Evolutionary conservation across 345 rosid species (phyloP).

Genomic region (Salix purpurea): DNA sequence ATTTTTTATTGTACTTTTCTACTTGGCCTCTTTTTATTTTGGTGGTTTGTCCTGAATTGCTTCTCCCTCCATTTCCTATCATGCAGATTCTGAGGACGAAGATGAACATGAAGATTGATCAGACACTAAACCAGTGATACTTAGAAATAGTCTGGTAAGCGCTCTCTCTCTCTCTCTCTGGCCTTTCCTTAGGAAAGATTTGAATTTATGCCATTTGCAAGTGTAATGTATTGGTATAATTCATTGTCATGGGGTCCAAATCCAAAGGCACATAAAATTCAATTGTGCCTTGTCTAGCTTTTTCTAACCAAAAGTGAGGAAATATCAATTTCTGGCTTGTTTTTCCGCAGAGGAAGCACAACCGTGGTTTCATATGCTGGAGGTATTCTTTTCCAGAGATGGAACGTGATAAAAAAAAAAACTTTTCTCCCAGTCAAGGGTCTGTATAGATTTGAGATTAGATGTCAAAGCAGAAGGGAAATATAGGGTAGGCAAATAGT

Average conservation of each 20-base stretch:
- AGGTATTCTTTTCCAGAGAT: neutral
- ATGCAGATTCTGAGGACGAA: constrained; percentile 47
- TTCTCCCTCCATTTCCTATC: neutral
- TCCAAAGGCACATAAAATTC: neutral
- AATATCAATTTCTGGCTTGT: neutral
- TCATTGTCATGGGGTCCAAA: neutral
- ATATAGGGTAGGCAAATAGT: neutral
- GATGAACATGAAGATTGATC: constrained; percentile 48
- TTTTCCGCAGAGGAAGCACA: constrained; percentile 1
- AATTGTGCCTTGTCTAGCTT: neutral
- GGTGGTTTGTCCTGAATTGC: neutral
- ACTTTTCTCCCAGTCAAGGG: neutral
- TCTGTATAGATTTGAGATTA: neutral
- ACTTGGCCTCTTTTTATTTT: neutral
- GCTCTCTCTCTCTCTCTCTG: neutral
- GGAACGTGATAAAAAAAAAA: neutral
- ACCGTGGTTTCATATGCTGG: neutral
- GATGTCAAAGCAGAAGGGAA: neutral
- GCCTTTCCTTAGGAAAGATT: neutral
- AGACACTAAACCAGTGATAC: neutral
- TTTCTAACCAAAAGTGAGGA: neutral
- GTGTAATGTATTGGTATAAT: neutral
- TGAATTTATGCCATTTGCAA: neutral
- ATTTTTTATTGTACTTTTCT: neutral
- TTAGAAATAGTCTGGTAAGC: neutral